These are phyloP conservation scores for Ceratocystis albifundus DNA, from an alignment of 2,329 filamentous ascomycete genomes.

Conservation along the genomic window DNA sequence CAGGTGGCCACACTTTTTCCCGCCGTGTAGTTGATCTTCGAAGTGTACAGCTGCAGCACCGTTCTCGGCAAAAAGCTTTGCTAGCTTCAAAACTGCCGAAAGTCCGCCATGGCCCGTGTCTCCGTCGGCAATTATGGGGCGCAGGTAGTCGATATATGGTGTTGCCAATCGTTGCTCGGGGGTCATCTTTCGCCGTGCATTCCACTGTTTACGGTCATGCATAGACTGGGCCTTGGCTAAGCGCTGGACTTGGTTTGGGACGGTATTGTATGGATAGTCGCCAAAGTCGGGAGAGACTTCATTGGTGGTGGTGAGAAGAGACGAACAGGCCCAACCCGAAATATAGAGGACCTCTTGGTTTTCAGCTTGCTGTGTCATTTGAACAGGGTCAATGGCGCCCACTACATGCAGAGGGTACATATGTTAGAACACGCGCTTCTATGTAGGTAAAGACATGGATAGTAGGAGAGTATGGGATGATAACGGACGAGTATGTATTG, in stretches of 20 bases:
- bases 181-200: slow-evolving; percentile 66
- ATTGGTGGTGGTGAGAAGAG: slow-evolving; percentile 83
- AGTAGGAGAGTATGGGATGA: not conserved
- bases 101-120: slow-evolving; percentile 93
- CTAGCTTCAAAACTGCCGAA: slow-evolving; percentile 85
- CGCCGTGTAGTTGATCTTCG: slow-evolving; percentile 93
- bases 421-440: slow-evolving; percentile 23
- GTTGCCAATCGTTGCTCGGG: slow-evolving; percentile 59
- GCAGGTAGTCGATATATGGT: slow-evolving; percentile 82
- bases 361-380: slow-evolving; percentile 96
- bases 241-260: slow-evolving; percentile 94
- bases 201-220: slow-evolving; percentile 94
- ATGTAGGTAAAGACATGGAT: not conserved
- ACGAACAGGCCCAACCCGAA: slow-evolving; percentile 95
- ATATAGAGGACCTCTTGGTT: slow-evolving; percentile 95
- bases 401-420: slow-evolving; percentile 39
- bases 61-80: slow-evolving; percentile 95
- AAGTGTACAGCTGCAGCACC: slow-evolving; percentile 94
- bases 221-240: slow-evolving; percentile 93
- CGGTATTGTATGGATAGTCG: slow-evolving; percentile 98
- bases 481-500: slow-evolving; percentile 79
- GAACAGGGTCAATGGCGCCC: slow-evolving; percentile 96
- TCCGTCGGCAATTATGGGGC: slow-evolving; percentile 90
- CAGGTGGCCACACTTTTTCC: slow-evolving; percentile 95
- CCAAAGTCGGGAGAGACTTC: slow-evolving; percentile 97